These are phyloP conservation scores for Apium graveolens DNA, from an alignment of 129 eudicot species.

Conservation along the genomic window DNA sequence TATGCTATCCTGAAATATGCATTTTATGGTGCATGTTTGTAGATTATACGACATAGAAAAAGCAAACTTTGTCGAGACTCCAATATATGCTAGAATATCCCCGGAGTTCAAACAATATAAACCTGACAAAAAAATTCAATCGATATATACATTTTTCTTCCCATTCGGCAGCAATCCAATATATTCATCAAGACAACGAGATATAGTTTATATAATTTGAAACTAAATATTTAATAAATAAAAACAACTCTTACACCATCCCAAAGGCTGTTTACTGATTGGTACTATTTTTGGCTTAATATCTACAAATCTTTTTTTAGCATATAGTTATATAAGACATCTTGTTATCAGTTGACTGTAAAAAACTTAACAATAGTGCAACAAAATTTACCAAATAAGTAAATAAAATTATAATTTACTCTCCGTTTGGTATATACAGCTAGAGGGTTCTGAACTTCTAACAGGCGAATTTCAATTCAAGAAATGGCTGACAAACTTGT, in stretches of 20 bases:
- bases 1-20: neutral
- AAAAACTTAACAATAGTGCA: neutral
- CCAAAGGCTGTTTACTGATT: neutral
- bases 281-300: neutral
- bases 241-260: neutral
- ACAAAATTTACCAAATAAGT: neutral
- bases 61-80: neutral
- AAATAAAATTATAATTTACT: neutral
- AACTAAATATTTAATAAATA: neutral
- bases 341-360: neutral
- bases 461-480: neutral
- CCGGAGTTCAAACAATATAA: neutral
- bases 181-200: neutral
- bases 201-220: neutral
- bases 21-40: neutral
- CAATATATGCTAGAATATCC: neutral
- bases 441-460: neutral
- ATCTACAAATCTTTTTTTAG: neutral
- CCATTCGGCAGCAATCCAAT: neutral
- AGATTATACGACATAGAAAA: neutral
- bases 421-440: neutral
- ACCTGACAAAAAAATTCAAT: neutral
- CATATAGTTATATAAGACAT: neutral
- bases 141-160: neutral
- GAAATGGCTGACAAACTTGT: slow-evolving; percentile 20